Evolutionary conservation across 306 rosid genomes (phyloP).

Genomic region (Hippophae tibetana): DNA sequence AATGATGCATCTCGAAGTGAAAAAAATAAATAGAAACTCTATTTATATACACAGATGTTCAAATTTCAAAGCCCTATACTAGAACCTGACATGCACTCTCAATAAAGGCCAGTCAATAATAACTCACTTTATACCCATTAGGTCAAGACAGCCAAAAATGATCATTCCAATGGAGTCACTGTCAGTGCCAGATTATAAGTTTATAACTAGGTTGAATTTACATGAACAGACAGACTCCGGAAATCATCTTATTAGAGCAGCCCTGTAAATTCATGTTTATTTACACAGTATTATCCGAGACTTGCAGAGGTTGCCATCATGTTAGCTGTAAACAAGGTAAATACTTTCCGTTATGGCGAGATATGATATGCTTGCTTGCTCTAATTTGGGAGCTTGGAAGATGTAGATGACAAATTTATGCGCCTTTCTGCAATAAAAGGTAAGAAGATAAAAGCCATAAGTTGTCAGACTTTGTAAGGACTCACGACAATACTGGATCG

Average conservation of each 20-base stretch:
- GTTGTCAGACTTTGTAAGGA: conserved; percentile 6
- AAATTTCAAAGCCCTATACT: conserved; percentile 2
- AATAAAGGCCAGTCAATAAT: conserved; percentile 16
- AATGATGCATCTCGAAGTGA: too few relatives aligned
- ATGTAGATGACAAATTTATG: conserved; percentile 60
- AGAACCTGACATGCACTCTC: conserved; percentile 35
- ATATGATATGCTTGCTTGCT: conserved; percentile 15
- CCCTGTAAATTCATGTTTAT: conserved; percentile 9
- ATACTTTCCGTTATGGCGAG: conserved; percentile 24
- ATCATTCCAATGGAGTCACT: conserved; percentile 25
- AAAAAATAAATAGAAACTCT: too few relatives aligned
- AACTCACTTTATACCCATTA: conserved; percentile 18
- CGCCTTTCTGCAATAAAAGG: conserved; percentile 68
- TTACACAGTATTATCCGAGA: background rate
- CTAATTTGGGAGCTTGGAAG: conserved; percentile 27
- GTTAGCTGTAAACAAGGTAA: conserved; percentile 66
- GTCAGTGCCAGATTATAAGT: conserved; percentile 16
- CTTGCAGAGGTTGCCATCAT: conserved; percentile 35
- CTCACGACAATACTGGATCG: background rate
- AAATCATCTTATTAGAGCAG: conserved; percentile 21
- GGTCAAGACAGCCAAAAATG: conserved; percentile 23
- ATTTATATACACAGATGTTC: too few relatives aligned
- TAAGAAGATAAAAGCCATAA: conserved; percentile 2
- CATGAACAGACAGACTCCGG: conserved; percentile 8
- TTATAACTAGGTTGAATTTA: conserved; percentile 13